Evolutionary conservation across 441 rosid species (phyloP).

Genomic region (Mallotus japonicus): DNA sequence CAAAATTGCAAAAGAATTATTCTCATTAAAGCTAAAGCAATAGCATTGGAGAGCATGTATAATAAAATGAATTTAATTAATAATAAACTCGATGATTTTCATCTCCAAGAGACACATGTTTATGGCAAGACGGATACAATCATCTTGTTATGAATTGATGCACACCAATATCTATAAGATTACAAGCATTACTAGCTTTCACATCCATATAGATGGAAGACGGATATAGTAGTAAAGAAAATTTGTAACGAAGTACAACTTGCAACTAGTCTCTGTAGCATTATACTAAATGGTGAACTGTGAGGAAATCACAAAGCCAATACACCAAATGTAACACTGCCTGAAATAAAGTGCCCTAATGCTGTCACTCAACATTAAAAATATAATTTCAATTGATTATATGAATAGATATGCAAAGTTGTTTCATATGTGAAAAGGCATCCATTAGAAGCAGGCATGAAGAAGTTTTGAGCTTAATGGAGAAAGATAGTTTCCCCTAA

Average conservation of each 20-base stretch:
- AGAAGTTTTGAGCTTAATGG: not conserved
- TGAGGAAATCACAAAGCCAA: not conserved
- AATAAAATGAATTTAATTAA: not conserved
- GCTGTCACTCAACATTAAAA: not conserved
- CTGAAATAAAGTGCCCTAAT: not conserved
- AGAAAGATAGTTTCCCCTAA: not conserved
- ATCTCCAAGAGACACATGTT: not conserved
- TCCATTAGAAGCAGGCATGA: not conserved
- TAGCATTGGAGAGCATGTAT: not conserved
- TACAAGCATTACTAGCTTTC: not conserved
- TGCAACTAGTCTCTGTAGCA: not conserved
- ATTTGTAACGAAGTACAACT: not conserved
- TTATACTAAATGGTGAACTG: no score
- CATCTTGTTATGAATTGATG: not conserved
- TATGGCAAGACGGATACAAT: not conserved
- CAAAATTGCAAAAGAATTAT: conserved; percentile 19
- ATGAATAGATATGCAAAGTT: not conserved
- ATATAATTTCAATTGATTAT: not conserved
- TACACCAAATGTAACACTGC: not conserved
- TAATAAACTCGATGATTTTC: not conserved
- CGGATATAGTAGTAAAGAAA: not conserved
- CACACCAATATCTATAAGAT: not conserved
- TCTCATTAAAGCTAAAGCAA: conserved; percentile 14
- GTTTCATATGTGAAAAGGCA: not conserved
- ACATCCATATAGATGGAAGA: not conserved